These are phyloP conservation scores for Hamigera avellanea DNA, from an alignment of 495 filamentous ascomycete genomes.

Conservation along the genomic window DNA sequence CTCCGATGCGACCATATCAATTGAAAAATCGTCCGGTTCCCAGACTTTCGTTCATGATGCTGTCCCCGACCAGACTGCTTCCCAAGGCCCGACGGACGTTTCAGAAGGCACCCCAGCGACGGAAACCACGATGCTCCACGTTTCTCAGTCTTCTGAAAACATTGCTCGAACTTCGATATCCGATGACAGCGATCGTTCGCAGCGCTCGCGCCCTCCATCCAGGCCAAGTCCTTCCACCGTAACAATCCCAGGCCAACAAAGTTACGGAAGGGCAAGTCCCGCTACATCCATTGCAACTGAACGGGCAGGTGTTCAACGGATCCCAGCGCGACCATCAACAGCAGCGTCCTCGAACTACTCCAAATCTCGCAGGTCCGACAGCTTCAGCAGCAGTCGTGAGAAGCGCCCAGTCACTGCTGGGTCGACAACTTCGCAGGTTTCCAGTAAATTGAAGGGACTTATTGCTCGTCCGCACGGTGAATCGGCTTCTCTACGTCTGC, in stretches of 20 bases:
- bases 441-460: conserved; percentile 41
- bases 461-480: conserved; percentile 34
- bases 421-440: conserved; percentile 41
- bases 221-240: conserved; percentile 18
- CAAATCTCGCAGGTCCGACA: conserved; percentile 24
- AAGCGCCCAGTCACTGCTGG: conserved; percentile 43
- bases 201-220: conserved; percentile 15
- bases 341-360: conserved; percentile 19
- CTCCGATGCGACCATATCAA: conserved; percentile 6
- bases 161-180: conserved; percentile 13
- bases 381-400: conserved; percentile 36
- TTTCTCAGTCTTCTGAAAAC: conserved; percentile 4
- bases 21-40: too few species aligned
- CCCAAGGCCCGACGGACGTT: neutral
- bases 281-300: conserved; percentile 16
- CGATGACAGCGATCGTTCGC: conserved; percentile 27
- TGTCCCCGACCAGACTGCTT: neutral
- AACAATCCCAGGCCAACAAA: conserved; percentile 12
- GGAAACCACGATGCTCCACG: neutral
- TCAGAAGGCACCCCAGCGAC: neutral
- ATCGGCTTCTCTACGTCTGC: conserved; percentile 25
- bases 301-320: conserved; percentile 40
- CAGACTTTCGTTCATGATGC: conserved; percentile 3
- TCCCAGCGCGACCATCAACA: conserved; percentile 22
- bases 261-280: conserved; percentile 10